Base-by-base conservation (phyloP, 106 monocot species). In the Dioscorea alata region DNA sequence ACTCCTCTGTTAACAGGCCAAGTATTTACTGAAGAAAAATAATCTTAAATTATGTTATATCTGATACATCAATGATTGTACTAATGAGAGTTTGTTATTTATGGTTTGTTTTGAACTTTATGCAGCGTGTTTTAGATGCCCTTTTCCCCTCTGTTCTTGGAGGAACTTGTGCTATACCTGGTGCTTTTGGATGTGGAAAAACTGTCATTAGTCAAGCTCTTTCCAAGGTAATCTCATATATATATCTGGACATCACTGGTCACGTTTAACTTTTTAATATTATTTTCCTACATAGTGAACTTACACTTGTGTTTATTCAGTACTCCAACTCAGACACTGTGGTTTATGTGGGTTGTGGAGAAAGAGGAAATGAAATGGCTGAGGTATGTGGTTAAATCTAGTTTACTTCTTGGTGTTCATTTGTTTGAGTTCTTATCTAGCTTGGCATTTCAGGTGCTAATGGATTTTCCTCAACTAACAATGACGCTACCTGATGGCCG, bases 301-400 rank as follows among this genome's bases (percentile, higher is more conserved):
- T 48, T 7, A 24, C 2, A 33, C 57, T 48, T 23, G 48, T 61
- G 60, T 5, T 58, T 49, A 23, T 72, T 42, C 93, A 99, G 99
- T 99, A 99, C 64, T 99, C 99, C 50, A 99, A 93, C 64, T 99
- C 99, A 35, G 90, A 99, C 64, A 93, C 93, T 12, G 99, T 93
- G 59, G 99, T 99, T 57, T 99, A 99, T 66, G 99, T 99, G 49
- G 99, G 93, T 21, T 99, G 99, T 87, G 99, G 99, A 82, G 99
- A 99, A 82, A 90, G 99, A 93, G 99, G 99, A 76, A 99, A 99
- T 78, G 99, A 99, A 74, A 99, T 93, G 99, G 99, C 99, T 60
- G 99, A 99, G 90, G 99, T 99, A 54, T 61, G 71, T 52, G 9
- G 34, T 33, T 24, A 35, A 17, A 18, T 42, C 42, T 42, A 42